A percentile compares a stretch with the other conserved stretches of the same genome.
Conservation (phyloP, 495 filamentous ascomycete genomes). For the Hypoxylon fragiforme region DNA sequence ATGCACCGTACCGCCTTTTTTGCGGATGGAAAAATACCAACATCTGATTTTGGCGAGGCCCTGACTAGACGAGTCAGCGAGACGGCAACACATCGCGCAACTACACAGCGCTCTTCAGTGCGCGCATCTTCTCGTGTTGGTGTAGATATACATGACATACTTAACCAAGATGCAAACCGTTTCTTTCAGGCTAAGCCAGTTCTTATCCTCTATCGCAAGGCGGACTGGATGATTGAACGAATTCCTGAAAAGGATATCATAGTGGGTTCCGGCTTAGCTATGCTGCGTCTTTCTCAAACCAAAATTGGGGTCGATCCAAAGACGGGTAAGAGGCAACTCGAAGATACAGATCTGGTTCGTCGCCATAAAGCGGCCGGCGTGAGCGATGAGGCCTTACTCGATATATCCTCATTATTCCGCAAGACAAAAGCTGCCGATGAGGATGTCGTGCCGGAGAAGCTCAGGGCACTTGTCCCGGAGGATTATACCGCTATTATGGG, state of each 20-base stretch:
- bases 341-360: slow-evolving; percentile 43
- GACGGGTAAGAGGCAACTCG: slow-evolving; percentile 30
- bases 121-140: not conserved
- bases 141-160: slow-evolving; percentile 1
- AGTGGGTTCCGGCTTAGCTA: slow-evolving; percentile 17
- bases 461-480: no score
- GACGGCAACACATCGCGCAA: not conserved
- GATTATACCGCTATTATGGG: no score
- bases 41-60: slow-evolving; percentile 33
- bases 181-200: slow-evolving; percentile 41
- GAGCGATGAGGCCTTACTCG: no score
- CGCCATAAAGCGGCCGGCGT: slow-evolving; percentile 26
- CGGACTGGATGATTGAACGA: slow-evolving; percentile 34
- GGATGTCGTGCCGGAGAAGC: no score
- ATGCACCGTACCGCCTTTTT: slow-evolving; percentile 35
- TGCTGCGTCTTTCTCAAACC: slow-evolving; percentile 33
- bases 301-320: slow-evolving; percentile 32
- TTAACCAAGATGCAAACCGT: slow-evolving; percentile 16
- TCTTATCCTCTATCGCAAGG: slow-evolving; percentile 29
- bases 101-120: no score
- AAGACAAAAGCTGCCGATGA: no score
- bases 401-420: no score
- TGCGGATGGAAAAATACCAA: slow-evolving; percentile 36
- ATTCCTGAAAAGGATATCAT: slow-evolving; percentile 41
- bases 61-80: not conserved